These are phyloP conservation scores for Mikania micrantha DNA, from an alignment of 129 eudicot genomes.

Conservation along the genomic window DNA sequence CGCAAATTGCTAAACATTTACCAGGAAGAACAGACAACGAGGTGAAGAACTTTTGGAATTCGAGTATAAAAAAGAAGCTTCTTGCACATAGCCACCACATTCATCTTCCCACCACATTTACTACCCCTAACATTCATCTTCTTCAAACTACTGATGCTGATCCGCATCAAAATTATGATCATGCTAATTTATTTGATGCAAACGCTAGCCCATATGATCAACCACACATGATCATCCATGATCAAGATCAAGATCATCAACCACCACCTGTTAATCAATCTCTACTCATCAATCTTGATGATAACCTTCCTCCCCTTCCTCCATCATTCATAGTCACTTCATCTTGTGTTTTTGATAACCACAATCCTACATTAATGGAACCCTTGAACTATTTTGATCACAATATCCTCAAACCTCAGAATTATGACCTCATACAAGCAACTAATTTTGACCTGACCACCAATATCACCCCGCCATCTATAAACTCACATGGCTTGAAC, in stretches of 20 bases:
- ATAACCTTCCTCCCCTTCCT: constrained; percentile 30
- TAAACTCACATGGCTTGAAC: neutral
- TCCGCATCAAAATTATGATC: constrained; percentile 25
- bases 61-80: constrained; percentile 73
- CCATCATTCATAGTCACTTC: constrained; percentile 19
- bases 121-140: constrained; percentile 18
- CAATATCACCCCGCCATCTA: neutral
- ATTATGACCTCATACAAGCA: constrained; percentile 2
- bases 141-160: neutral
- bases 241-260: constrained; percentile 14
- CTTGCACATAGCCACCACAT: constrained; percentile 35
- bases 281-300: constrained; percentile 11
- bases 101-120: constrained; percentile 19
- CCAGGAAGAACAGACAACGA: constrained; percentile 77
- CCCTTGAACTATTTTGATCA: constrained; percentile 25
- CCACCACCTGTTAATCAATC: constrained; percentile 8
- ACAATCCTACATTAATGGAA: constrained; percentile 12
- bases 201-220: constrained; percentile 24
- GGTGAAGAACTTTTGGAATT: constrained; percentile 75
- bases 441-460: neutral
- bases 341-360: constrained; percentile 20
- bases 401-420: constrained; percentile 13
- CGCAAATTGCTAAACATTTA: constrained; percentile 65
- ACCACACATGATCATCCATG: constrained; percentile 19
- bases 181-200: constrained; percentile 26